A percentile compares a stretch with the other conserved stretches of the same genome.
phyloP scores from a whole-genome alignment of 2,329 filamentous ascomycete genomes.

The Alternaria rosae region DNA sequence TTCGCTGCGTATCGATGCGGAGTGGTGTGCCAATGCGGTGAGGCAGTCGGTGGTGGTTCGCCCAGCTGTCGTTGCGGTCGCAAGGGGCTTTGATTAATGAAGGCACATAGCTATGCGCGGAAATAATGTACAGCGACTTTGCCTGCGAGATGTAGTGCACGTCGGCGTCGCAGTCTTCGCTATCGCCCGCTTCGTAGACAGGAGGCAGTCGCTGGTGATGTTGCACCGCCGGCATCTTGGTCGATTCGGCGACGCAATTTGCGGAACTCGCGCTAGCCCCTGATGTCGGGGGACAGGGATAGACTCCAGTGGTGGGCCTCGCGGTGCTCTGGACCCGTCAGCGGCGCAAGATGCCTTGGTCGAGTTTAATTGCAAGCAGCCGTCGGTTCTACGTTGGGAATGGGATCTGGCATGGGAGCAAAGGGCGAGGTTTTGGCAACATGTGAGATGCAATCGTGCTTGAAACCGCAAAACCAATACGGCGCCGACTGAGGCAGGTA shows the following conservation, averaged over 20 bases:
- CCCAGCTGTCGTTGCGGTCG: constrained; percentile 37
- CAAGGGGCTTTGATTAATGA: constrained; percentile 40
- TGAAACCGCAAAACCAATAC: not conserved
- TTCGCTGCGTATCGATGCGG: constrained; percentile 21
- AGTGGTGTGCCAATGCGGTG: constrained; percentile 35
- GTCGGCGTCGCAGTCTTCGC: constrained; percentile 16
- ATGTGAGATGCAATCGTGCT: not conserved
- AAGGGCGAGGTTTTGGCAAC: not conserved
- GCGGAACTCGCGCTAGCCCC: constrained; percentile 27
- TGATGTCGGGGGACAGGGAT: constrained; percentile 18
- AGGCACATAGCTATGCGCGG: constrained; percentile 47
- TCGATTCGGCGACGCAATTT: constrained; percentile 35
- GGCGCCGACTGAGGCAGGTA: constrained; percentile 16
- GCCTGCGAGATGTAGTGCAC: constrained; percentile 30
- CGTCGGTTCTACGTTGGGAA: not conserved
- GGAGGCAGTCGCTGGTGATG: constrained; percentile 28
- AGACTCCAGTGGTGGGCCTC: constrained; percentile 23
- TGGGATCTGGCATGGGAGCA: not conserved
- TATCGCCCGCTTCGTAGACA: constrained; percentile 16
- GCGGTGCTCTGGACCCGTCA: constrained; percentile 22
- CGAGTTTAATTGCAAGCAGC: constrained; percentile 3
- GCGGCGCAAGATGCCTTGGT: constrained; percentile 6
- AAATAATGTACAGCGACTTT: constrained; percentile 43
- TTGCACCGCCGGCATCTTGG: constrained; percentile 38
- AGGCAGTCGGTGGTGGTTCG: constrained; percentile 21